Evolutionary conservation across 225 moss, liverwort and hornwort species (phyloP).

Genomic region (Polytrichum formosum): DNA sequence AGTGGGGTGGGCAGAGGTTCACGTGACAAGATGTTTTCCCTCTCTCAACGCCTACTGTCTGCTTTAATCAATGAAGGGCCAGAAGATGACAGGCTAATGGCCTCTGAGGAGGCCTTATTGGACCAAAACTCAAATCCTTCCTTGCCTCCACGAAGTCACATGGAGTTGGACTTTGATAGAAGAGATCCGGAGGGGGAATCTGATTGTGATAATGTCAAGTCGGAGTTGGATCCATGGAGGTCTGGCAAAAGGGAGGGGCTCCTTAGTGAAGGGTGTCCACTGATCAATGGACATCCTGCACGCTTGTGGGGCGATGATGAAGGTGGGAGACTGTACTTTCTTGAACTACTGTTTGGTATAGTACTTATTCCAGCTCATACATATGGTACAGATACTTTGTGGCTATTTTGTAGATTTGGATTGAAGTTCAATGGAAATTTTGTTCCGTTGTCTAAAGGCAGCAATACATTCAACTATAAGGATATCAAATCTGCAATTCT

Average conservation of each 20-base stretch:
- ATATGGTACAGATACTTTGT: too few species aligned
- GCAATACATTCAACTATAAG: too few species aligned
- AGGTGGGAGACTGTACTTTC: constrained; percentile 18
- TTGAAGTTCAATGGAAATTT: too few species aligned
- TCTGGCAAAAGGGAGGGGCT: constrained; percentile 45
- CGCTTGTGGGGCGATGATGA: constrained; percentile 29
- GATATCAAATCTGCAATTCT: too few species aligned
- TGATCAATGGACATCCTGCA: constrained; percentile 30
- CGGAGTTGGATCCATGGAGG: constrained; percentile 78
- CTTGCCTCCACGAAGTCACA: constrained; percentile 50
- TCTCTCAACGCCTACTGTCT: constrained; percentile 75
- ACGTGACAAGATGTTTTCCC: constrained; percentile 71
- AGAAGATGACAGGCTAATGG: constrained; percentile 29
- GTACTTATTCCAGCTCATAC: too few species aligned
- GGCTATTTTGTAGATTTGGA: too few species aligned
- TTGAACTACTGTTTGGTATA: too few species aligned
- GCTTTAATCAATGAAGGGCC: constrained; percentile 72
- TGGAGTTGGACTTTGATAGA: constrained; percentile 68
- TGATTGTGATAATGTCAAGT: constrained; percentile 64
- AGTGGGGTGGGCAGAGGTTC: constrained; percentile 64
- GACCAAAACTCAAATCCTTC: constrained; percentile 67
- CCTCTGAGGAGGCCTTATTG: constrained; percentile 35
- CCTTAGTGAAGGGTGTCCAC: constrained; percentile 33
- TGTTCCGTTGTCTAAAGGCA: too few species aligned
- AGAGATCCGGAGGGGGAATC: constrained; percentile 64